phyloP scores from a whole-genome alignment of 2,329 filamentous ascomycete species.

The Chaetomium sp. region DNA sequence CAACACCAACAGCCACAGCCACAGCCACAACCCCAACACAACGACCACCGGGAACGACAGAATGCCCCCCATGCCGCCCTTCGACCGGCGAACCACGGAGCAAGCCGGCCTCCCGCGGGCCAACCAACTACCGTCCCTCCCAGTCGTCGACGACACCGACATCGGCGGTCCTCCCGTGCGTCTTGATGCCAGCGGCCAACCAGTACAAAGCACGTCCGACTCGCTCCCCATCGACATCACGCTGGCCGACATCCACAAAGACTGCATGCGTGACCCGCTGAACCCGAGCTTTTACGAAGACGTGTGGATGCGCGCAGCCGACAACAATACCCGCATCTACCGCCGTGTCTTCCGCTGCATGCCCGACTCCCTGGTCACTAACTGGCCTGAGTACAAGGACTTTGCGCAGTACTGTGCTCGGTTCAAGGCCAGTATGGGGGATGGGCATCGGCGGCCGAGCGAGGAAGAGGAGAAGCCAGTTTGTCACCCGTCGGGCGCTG shows the following conservation, averaged over 20 bases:
- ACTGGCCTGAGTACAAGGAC: constrained; percentile 89
- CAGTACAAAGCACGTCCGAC: constrained; percentile 40
- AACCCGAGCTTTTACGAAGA: constrained; percentile 77
- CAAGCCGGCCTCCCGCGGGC: constrained; percentile 61
- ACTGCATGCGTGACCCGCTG: constrained; percentile 92
- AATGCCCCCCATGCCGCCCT: constrained; percentile 52
- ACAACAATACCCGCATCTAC: constrained; percentile 94
- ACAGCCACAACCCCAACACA: too few relatives aligned
- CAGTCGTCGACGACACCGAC: constrained; percentile 69
- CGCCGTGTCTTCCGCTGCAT: constrained; percentile 92
- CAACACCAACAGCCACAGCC: constrained; percentile 28
- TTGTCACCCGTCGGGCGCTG: constrained; percentile 15
- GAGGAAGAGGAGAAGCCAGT: constrained; percentile 44
- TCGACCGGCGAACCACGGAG: constrained; percentile 56
- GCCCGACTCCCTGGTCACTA: constrained; percentile 89
- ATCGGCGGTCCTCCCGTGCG: constrained; percentile 67
- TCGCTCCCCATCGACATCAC: constrained; percentile 61
- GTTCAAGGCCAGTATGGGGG: constrained; percentile 61
- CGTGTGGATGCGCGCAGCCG: constrained; percentile 78
- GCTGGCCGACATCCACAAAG: constrained; percentile 68
- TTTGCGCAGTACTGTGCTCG: constrained; percentile 69
- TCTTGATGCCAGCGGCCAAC: constrained; percentile 46
- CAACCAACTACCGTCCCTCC: constrained; percentile 64
- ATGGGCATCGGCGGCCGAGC: constrained; percentile 44
- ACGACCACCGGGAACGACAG: constrained; percentile 30